Evolutionary conservation across 106 monocot species (phyloP).

Genomic region (Dendrobium huoshanense): DNA sequence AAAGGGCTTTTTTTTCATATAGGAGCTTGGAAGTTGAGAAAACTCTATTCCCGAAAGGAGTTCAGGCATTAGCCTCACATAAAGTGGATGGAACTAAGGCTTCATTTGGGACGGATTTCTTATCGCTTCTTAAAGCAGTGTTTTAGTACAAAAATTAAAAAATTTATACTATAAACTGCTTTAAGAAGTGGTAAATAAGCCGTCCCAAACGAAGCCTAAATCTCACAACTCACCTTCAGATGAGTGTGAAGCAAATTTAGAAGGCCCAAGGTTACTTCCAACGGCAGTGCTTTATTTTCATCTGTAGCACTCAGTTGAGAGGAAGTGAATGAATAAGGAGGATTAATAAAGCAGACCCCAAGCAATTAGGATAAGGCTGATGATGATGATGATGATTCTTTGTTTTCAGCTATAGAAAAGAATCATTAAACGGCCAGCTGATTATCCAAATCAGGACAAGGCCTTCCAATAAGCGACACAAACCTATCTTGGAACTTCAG

Average conservation of each 20-base stretch:
- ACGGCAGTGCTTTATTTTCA: too few species aligned
- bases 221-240: neutral
- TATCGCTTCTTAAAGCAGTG: too few species aligned
- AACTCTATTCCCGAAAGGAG: neutral
- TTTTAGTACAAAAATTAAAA: too few species aligned
- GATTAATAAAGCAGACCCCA: neutral
- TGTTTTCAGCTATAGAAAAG: neutral
- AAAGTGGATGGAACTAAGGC: neutral
- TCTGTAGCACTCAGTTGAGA: too few species aligned
- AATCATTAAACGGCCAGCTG: constrained; percentile 15
- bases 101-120: too few species aligned
- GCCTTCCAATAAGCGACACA: constrained; percentile 61
- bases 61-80: neutral
- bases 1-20: neutral
- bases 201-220: neutral
- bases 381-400: neutral
- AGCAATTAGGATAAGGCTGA: neutral
- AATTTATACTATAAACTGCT: too few species aligned
- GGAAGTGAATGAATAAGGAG: neutral
- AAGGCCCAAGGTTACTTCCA: neutral
- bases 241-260: neutral
- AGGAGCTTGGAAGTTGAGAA: neutral
- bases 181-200: too few species aligned
- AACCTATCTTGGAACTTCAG: constrained; percentile 69
- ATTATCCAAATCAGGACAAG: constrained; percentile 18